phyloP scores from a whole-genome alignment of 768 basidiomycete genomes.

The Tulasnella calospora region DNA sequence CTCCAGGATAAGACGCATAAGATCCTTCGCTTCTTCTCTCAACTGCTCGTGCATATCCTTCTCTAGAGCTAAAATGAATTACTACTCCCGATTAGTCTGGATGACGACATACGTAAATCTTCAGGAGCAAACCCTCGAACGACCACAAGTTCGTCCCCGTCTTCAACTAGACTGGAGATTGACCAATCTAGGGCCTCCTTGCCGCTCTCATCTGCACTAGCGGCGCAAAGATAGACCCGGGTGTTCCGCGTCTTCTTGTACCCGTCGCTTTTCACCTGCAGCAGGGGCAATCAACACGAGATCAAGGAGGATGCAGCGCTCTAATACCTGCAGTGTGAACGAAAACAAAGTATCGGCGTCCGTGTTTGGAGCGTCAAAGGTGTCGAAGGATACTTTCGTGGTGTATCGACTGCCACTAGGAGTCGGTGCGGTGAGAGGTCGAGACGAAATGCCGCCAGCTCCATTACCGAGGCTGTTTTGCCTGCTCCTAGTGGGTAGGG shows the following conservation, averaged over 20 bases:
- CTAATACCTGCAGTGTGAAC: conserved; percentile 58
- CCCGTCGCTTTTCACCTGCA: conserved; percentile 67
- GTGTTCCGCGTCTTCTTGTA: conserved; percentile 72
- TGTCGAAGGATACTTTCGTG: conserved; percentile 79
- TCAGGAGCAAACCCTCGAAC: conserved; percentile 87
- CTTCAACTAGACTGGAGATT: conserved; percentile 76
- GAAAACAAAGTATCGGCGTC: conserved; percentile 68
- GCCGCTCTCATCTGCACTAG: conserved; percentile 84
- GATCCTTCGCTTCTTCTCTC: conserved; percentile 77
- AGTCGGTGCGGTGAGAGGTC: background rate
- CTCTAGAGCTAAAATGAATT: conserved; percentile 39
- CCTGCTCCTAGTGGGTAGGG: background rate
- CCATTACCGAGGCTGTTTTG: background rate
- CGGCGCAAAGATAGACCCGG: conserved; percentile 84
- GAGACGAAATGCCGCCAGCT: background rate
- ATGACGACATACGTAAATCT: conserved; percentile 57
- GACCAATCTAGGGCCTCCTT: conserved; percentile 87
- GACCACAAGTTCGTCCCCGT: conserved; percentile 89
- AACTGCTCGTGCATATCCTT: conserved; percentile 66
- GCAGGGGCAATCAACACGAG: background rate
- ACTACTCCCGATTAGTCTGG: no score
- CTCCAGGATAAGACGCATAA: conserved; percentile 74
- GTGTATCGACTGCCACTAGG: conserved; percentile 36
- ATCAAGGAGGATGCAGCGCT: background rate
- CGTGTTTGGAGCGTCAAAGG: conserved; percentile 67